Base-by-base conservation (phyloP, 2,329 filamentous ascomycete species). In the Microdochium nivale region DNA sequence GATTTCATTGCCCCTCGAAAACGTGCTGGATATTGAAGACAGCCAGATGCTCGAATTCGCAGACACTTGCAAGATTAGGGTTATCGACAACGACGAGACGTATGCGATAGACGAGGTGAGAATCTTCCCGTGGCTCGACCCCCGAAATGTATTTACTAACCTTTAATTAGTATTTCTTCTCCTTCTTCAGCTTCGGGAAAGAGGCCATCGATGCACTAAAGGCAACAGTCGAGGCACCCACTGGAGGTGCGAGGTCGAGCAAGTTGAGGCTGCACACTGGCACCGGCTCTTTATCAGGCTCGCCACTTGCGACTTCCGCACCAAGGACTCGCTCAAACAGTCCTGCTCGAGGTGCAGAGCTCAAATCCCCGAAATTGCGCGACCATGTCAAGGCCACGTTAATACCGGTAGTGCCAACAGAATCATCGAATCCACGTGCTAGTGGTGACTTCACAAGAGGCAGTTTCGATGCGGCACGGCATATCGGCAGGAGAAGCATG, bases 71-170 rank as follows among this genome's bases (percentile, higher is more conserved):
- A 96, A 95, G 69, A 84, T 99, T 55, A 83, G 90, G 35, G 90
- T 96, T 44, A 84, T 97, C 52, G 91, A 96, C 63, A 95, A 90
- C 57, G 89, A 94, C 57, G 92, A 96, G 67, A 95, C 90, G 0
- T 97, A 88, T 69, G 91, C 91, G 2, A 88, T 97, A 56, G 94
- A 99, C 61, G 94, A 99, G 77, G 88, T 89, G 72, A 56, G 71
- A 64, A 2, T 5, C n/a, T 30, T 24, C 24, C 23, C 35, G 4
- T 19, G 19, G 46, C 25, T 53, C 25, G 16, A n/a, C 33, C 27
- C 2, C 49, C 21, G 53, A 25, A 35, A 51, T 27, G 30, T 40
- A 46, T 55, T 35, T 27, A 32, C 62, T 70, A 50, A 70, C 51
- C n/a, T 7, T 2, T n/a, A 9, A 47, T 23, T 46, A 91, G 83